Percentiles rank a stretch among this genome's conserved stretches.
Evolutionary conservation across 495 filamentous ascomycete genomes (phyloP).

Genomic region (Opeltia flavorubescens): DNA sequence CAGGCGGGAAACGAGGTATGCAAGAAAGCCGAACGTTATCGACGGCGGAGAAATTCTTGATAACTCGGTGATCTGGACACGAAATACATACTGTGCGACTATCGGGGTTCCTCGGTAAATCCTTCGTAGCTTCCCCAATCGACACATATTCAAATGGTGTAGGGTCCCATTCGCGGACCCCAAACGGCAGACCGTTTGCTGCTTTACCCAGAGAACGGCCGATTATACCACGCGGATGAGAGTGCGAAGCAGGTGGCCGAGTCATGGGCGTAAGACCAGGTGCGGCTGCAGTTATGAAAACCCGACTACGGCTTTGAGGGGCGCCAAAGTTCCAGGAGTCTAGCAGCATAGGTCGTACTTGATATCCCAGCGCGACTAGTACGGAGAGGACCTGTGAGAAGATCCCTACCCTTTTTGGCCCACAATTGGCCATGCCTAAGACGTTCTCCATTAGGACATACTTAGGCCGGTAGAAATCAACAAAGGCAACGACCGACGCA

Average conservation of each 20-base stretch:
- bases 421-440: conserved; percentile 34
- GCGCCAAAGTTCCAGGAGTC: conserved; percentile 58
- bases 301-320: conserved; percentile 43
- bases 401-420: conserved; percentile 22
- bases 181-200: conserved; percentile 44
- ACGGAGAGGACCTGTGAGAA: conserved; percentile 54
- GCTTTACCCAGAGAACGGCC: conserved; percentile 37
- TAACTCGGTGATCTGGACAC: conserved; percentile 49
- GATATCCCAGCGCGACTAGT: conserved; percentile 60
- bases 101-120: conserved; percentile 47
- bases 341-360: conserved; percentile 44
- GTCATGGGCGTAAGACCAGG: conserved; percentile 39
- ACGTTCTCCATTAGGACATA: conserved; percentile 69
- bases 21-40: conserved; percentile 18
- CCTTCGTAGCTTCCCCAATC: conserved; percentile 32
- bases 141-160: conserved; percentile 44
- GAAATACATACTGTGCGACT: conserved; percentile 37
- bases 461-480: conserved; percentile 58
- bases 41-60: conserved; percentile 10
- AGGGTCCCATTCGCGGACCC: conserved; percentile 29
- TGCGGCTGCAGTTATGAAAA: conserved; percentile 53
- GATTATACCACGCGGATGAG: conserved; percentile 27
- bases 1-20: conserved; percentile 30
- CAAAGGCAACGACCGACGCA: conserved; percentile 54
- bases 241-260: conserved; percentile 45